A percentile compares a stretch with the other conserved stretches of the same genome.
Evolutionary conservation across 495 filamentous ascomycete genomes (phyloP).

Genomic region (Xylaria curta): DNA sequence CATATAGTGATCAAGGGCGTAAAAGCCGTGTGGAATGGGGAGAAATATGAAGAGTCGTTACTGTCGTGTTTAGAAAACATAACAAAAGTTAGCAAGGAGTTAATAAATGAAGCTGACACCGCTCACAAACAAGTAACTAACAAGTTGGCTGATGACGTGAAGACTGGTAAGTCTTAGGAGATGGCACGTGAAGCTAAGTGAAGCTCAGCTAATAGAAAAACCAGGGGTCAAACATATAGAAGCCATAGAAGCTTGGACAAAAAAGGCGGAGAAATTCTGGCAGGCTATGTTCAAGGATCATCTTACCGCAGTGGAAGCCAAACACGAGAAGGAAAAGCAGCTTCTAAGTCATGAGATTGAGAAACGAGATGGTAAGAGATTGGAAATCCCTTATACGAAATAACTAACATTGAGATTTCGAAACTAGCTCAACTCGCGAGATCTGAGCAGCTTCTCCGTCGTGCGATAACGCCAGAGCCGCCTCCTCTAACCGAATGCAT

Average conservation of each 20-base stretch:
- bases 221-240: slow-evolving; percentile 4
- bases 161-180: neutral
- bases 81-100: neutral
- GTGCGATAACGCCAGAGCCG: neutral
- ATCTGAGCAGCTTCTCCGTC: slow-evolving; percentile 7
- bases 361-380: slow-evolving; percentile 10
- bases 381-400: neutral
- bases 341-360: slow-evolving; percentile 1
- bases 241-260: neutral
- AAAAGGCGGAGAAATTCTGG: neutral
- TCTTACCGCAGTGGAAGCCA: slow-evolving; percentile 4
- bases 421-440: neutral
- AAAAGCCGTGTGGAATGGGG: neutral
- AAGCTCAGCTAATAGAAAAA: neutral
- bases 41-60: neutral
- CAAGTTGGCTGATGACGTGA: neutral
- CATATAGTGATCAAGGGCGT: neutral
- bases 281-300: slow-evolving; percentile 4
- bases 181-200: too few species aligned
- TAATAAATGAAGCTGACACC: neutral
- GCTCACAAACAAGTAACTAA: slow-evolving; percentile 4
- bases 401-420: neutral
- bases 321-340: slow-evolving; percentile 12
- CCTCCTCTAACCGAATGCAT: neutral
- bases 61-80: slow-evolving; percentile 1